Conservation (phyloP, 441 rosid genomes). For the Erysimum pusillum region DNA sequence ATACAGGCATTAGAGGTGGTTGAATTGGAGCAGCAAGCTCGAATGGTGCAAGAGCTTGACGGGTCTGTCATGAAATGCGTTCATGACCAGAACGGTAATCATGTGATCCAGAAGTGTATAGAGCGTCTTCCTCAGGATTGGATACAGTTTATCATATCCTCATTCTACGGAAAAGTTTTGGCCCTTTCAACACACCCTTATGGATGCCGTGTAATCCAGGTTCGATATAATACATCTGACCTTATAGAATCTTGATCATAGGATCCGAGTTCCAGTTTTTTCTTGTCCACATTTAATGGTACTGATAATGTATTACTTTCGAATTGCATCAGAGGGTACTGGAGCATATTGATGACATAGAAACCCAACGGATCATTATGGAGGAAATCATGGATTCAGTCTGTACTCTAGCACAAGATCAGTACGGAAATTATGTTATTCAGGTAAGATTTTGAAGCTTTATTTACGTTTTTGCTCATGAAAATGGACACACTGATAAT, state of each 20-base stretch:
- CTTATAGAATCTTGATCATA: conserved; percentile 27
- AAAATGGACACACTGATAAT: conserved; percentile 2
- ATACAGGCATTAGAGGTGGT: conserved; percentile 90
- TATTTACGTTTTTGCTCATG: conserved; percentile 18
- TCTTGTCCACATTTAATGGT: conserved; percentile 25
- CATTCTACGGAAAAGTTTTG: conserved; percentile 86
- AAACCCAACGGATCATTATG: conserved; percentile 78
- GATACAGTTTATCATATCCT: conserved; percentile 80
- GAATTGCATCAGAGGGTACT: conserved; percentile 73
- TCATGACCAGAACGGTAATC: conserved; percentile 96
- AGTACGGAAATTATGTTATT: conserved; percentile 95
- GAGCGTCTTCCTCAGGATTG: conserved; percentile 85
- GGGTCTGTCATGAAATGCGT: conserved; percentile 92
- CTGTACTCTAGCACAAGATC: conserved; percentile 85
- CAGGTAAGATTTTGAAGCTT: conserved; percentile 60
- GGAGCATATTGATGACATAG: conserved; percentile 74
- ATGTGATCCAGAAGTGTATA: conserved; percentile 95
- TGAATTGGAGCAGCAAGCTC: conserved; percentile 74
- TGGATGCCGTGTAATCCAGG: conserved; percentile 98
- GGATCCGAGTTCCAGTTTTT: conserved; percentile 22
- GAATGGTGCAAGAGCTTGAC: conserved; percentile 86
- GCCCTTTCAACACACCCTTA: conserved; percentile 92
- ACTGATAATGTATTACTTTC: conserved; percentile 23
- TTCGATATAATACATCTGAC: conserved; percentile 33
- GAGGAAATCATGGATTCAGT: conserved; percentile 85